Evolutionary conservation across 371 early-diverging fungal species (phyloP), one percentile per base, ranked within the genome.

Genomic region (Apophysomyces trapeziformis): DNA sequence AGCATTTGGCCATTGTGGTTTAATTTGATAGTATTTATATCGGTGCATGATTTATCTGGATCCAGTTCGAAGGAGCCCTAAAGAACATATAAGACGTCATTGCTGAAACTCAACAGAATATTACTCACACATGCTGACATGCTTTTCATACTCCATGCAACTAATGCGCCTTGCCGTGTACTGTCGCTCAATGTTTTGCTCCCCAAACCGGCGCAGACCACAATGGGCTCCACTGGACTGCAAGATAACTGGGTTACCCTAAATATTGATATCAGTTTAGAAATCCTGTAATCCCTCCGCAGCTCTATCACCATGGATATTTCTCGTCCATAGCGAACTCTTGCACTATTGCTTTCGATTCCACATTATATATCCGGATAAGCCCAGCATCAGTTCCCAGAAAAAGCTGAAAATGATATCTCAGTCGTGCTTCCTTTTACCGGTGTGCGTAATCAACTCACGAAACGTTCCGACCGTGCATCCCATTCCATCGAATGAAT

Each of bases 1-100:
- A 89, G 57, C 70, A 89, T 77, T 61, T 87, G 87, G 4, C 89
- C 89, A 66, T 89, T 89, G 65, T 89, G 89, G 60, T 89, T 89
- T 38, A 86, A 77, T 38, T 84, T 80, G 9, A 88, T 76, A 7
- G 85, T 82, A 56, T 84, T 85, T 44, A 89, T 83, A 45, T 74
- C 78, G 0, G 72, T 64, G 12, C 64, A 64, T 5, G 73, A 26
- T 21, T 75, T 50, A 50, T 71, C 68, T 38, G 74, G 26, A 54
- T 75, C 63, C 45, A 77, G 66, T 13, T 58, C 41, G 57, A 70
- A 75, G 9, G 68, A 69, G 18, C 74, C 76, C 83, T 77, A 71
- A 8, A 64, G 13, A 54, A 57, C 3, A 67, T n/a, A 18, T 26
- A 45, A 2, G 13, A 16, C 38, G 46, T 39, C 38, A 36, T n/a